Conservation (phyloP, 2,329 filamentous ascomycete genomes). For the Cladosporium colombiae region DNA sequence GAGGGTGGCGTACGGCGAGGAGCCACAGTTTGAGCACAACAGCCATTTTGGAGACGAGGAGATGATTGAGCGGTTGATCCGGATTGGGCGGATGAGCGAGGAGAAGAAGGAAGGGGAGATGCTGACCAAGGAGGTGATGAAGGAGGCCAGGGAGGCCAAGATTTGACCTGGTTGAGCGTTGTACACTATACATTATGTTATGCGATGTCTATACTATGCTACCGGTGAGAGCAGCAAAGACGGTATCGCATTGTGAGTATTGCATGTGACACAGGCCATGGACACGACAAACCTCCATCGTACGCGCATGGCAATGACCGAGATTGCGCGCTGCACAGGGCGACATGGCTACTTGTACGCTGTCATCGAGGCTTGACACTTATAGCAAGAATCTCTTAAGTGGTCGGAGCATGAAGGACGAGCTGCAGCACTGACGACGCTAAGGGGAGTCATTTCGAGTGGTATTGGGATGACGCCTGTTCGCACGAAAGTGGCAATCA, state of each 20-base stretch:
- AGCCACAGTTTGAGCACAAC: conserved; percentile 80
- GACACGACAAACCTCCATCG: neutral
- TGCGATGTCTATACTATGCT: neutral
- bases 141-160: conserved; percentile 36
- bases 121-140: conserved; percentile 41
- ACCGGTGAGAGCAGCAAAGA: neutral
- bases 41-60: conserved; percentile 66
- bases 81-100: conserved; percentile 58
- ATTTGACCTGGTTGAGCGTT: conserved; percentile 30
- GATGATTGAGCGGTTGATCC: conserved; percentile 60
- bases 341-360: neutral
- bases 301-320: neutral
- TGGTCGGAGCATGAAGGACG: conserved; percentile 4
- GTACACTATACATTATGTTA: neutral
- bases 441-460: conserved; percentile 3
- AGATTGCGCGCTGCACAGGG: neutral
- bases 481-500: neutral
- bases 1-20: conserved; percentile 75
- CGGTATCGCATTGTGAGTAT: neutral
- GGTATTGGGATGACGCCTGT: conserved; percentile 2
- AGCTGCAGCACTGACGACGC: conserved; percentile 6
- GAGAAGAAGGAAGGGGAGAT: conserved; percentile 52
- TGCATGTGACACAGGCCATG: neutral
- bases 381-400: neutral
- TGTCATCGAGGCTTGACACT: neutral